phyloP scores from a whole-genome alignment of 495 filamentous ascomycete genomes.

The Cercophora scortea region DNA sequence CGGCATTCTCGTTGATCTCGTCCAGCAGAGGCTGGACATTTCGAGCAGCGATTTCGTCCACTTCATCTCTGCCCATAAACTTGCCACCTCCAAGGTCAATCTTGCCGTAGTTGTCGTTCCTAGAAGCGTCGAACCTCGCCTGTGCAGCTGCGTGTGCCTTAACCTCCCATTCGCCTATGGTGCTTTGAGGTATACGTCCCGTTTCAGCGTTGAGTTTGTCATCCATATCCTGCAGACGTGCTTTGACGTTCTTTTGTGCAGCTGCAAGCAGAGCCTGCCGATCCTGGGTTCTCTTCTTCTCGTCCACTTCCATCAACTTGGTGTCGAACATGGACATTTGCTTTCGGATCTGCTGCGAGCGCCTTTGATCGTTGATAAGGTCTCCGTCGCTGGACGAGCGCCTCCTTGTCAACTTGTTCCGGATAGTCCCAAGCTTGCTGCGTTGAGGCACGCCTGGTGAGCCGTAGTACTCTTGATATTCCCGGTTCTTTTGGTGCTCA shows the following conservation, averaged over 20 bases:
- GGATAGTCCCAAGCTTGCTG: slow-evolving; percentile 46
- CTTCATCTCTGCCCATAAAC: slow-evolving; percentile 68
- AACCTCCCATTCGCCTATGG: slow-evolving; percentile 69
- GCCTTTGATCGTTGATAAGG: slow-evolving; percentile 52
- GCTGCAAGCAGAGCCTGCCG: slow-evolving; percentile 65
- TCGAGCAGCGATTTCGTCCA: slow-evolving; percentile 71
- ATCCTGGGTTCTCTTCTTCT: slow-evolving; percentile 65
- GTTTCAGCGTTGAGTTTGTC: slow-evolving; percentile 67
- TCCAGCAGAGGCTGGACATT: slow-evolving; percentile 87
- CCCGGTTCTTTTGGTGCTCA: slow-evolving; percentile 48
- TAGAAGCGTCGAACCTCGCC: slow-evolving; percentile 49
- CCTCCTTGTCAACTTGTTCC: slow-evolving; percentile 48
- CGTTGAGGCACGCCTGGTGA: slow-evolving; percentile 24
- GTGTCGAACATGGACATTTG: slow-evolving; percentile 73
- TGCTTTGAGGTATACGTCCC: slow-evolving; percentile 62
- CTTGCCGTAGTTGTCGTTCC: slow-evolving; percentile 44
- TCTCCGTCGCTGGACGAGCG: slow-evolving; percentile 66
- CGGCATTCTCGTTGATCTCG: slow-evolving; percentile 72
- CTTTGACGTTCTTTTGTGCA: slow-evolving; percentile 78
- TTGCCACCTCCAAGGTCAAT: slow-evolving; percentile 76
- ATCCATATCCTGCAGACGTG: slow-evolving; percentile 70
- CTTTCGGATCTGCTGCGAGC: slow-evolving; percentile 62
- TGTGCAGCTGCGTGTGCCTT: slow-evolving; percentile 61
- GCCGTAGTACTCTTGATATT: slow-evolving; percentile 67
- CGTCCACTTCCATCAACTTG: slow-evolving; percentile 60